Evolutionary conservation across 169 alveolate genomes (phyloP).

Genomic region (Toxoplasma gondii): DNA sequence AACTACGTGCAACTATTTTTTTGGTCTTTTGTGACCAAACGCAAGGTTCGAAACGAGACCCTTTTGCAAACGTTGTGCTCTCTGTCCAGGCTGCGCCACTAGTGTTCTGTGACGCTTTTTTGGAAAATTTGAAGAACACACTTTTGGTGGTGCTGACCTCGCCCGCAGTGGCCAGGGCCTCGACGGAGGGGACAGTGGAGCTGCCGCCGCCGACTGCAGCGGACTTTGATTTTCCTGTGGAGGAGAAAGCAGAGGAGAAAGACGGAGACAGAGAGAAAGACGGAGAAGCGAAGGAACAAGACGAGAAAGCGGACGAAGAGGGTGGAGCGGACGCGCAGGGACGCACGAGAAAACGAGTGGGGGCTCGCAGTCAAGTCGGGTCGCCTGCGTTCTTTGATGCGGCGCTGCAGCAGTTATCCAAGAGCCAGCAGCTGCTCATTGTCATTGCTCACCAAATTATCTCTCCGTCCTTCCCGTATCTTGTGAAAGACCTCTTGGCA

Average conservation of each 20-base stretch:
- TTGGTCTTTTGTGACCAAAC: neutral
- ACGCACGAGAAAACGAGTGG: neutral
- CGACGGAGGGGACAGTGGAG: slow-evolving; percentile 11
- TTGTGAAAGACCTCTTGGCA: slow-evolving; percentile 3
- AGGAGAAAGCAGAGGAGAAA: neutral
- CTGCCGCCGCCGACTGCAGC: slow-evolving; percentile 45
- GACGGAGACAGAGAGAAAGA: neutral
- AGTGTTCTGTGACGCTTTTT: slow-evolving; percentile 58
- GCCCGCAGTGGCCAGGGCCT: slow-evolving; percentile 58
- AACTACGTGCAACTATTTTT: neutral
- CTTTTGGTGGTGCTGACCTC: slow-evolving; percentile 65
- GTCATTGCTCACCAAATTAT: neutral
- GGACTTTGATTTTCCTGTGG: neutral
- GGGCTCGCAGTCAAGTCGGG: neutral
- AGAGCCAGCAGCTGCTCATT: slow-evolving; percentile 31
- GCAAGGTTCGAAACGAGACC: neutral
- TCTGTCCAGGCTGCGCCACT: neutral
- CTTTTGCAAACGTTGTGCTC: neutral
- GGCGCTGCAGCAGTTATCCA: slow-evolving; percentile 21
- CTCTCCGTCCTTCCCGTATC: slow-evolving; percentile 1
- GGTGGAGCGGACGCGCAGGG: neutral
- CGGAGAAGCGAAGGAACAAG: neutral
- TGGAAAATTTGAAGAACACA: slow-evolving; percentile 66
- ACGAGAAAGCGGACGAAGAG: neutral
- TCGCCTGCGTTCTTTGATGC: neutral